A percentile compares a stretch with the other conserved stretches of the same genome.
Evolutionary conservation across 2,329 filamentous ascomycete genomes (phyloP).

Genomic region (Colletotrichum costaricense): DNA sequence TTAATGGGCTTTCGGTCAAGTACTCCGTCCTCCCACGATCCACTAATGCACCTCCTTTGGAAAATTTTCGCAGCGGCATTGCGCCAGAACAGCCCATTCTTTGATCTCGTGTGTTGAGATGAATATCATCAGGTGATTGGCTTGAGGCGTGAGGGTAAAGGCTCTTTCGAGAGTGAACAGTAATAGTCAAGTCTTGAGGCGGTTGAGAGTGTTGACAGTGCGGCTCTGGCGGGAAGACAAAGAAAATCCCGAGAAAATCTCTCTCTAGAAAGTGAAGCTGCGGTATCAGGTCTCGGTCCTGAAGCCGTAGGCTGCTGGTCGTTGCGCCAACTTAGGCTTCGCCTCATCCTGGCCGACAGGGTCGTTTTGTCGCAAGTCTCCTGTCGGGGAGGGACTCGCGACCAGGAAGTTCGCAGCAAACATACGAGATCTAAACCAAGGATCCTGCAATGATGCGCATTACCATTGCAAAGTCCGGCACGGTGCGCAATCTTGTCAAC

Average conservation of each 20-base stretch:
- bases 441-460: not conserved
- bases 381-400: not conserved
- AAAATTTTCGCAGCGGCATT: constrained; percentile 30
- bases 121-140: constrained; percentile 2
- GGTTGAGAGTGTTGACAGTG: not conserved
- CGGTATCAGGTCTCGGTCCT: constrained; percentile 16
- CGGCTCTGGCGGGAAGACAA: not conserved
- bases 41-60: constrained; percentile 35
- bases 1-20: constrained; percentile 20
- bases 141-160: not conserved
- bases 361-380: not conserved
- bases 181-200: not conserved
- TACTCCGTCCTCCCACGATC: constrained; percentile 32
- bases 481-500: not conserved
- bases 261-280: not conserved
- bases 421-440: not conserved
- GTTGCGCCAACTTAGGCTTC: constrained; percentile 29
- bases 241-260: not conserved
- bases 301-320: constrained; percentile 19
- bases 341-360: constrained; percentile 22
- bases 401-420: constrained; percentile 7
- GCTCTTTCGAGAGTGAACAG: not conserved
- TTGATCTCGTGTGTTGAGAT: constrained; percentile 3
- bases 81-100: constrained; percentile 30
- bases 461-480: not conserved